These are phyloP conservation scores for Blastosporella zonata DNA, from an alignment of 1,284 basidiomycete genomes.

Conservation along the genomic window DNA sequence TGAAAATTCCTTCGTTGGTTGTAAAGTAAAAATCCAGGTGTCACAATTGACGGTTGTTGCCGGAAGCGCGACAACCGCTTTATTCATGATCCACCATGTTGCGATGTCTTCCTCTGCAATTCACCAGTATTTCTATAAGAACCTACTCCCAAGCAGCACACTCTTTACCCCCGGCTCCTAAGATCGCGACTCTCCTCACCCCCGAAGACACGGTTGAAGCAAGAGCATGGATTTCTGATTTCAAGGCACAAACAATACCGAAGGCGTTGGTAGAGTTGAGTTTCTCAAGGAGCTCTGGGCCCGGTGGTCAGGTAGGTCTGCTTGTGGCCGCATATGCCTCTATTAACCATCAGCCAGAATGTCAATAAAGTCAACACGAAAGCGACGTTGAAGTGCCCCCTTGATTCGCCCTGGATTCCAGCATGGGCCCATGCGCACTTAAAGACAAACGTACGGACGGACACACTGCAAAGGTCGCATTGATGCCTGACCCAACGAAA, in stretches of 20 bases:
- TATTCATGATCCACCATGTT: constrained; percentile 5
- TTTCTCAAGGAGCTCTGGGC: constrained; percentile 74
- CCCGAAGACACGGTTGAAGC: constrained; percentile 43
- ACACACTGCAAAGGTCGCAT: background rate
- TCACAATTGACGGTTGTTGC: background rate
- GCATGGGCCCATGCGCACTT: constrained; percentile 56
- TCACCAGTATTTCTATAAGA: background rate
- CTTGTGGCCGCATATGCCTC: background rate
- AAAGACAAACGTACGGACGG: constrained; percentile 48
- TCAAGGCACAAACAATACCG: constrained; percentile 43
- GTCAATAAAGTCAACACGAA: constrained; percentile 84
- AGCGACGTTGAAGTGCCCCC: constrained; percentile 54
- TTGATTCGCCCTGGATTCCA: constrained; percentile 66
- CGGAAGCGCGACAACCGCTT: background rate
- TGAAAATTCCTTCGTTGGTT: no score
- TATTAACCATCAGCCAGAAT: constrained; percentile 45
- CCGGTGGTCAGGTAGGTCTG: constrained; percentile 68
- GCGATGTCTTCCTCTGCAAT: constrained; percentile 2
- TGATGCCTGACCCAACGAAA: constrained; percentile 4
- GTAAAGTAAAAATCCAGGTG: no score
- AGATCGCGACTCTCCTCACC: constrained; percentile 26
- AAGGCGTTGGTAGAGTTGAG: constrained; percentile 52
- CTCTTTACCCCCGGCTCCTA: constrained; percentile 22
- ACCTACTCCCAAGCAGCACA: constrained; percentile 14
- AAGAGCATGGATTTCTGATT: constrained; percentile 48